phyloP scores from a whole-genome alignment of 1,284 basidiomycete species.

The Cutaneotrichosporon mucoides region DNA sequence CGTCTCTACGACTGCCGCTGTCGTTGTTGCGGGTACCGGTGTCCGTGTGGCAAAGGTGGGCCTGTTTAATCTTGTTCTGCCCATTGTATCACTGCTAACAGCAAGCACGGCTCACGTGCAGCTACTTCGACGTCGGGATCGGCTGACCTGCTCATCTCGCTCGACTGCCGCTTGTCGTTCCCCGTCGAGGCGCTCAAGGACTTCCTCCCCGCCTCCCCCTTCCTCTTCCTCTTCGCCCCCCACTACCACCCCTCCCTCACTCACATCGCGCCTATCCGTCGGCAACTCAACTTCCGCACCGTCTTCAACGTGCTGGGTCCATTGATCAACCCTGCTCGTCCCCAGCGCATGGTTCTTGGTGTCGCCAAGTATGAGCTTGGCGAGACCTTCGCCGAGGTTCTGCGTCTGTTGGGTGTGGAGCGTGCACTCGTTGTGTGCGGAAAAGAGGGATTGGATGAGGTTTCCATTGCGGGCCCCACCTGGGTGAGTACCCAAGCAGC shows the following conservation, averaged over 20 bases:
- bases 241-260: slow-evolving; percentile 89
- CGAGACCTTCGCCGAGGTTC: slow-evolving; percentile 71
- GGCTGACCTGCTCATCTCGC: slow-evolving; percentile 82
- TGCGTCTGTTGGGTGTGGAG: slow-evolving; percentile 60
- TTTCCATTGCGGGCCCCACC: slow-evolving; percentile 87
- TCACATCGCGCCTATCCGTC: slow-evolving; percentile 77
- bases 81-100: background rate
- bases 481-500: slow-evolving; percentile 52
- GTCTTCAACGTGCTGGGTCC: slow-evolving; percentile 97
- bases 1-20: slow-evolving; percentile 89
- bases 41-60: slow-evolving; percentile 84
- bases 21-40: slow-evolving; percentile 92
- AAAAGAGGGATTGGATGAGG: slow-evolving; percentile 87
- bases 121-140: slow-evolving; percentile 94
- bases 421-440: slow-evolving; percentile 92
- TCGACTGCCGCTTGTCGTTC: slow-evolving; percentile 75
- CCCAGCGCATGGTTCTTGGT: slow-evolving; percentile 82
- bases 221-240: slow-evolving; percentile 89
- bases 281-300: slow-evolving; percentile 86
- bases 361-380: slow-evolving; percentile 85
- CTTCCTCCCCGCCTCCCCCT: slow-evolving; percentile 59
- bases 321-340: slow-evolving; percentile 85
- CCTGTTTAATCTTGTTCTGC: background rate
- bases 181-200: slow-evolving; percentile 59
- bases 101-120: slow-evolving; percentile 84